A percentile compares a stretch with the other conserved stretches of the same genome.
phyloP scores from a whole-genome alignment of 176 grass and related monocot genomes.

The Ampelocalamus luodianensis region DNA sequence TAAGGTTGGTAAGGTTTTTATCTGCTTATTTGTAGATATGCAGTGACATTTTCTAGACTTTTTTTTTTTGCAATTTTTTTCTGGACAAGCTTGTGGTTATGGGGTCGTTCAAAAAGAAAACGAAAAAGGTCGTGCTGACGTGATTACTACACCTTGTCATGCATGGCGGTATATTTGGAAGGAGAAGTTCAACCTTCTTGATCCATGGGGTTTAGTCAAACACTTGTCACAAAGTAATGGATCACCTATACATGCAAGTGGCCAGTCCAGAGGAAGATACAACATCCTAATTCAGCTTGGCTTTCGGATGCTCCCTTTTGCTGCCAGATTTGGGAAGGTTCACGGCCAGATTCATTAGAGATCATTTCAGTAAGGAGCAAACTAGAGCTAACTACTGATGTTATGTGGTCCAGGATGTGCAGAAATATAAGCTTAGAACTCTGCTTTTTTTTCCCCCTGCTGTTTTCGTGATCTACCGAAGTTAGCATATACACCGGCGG shows the following conservation, averaged over 20 bases:
- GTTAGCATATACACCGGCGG: background rate
- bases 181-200: conserved; percentile 2
- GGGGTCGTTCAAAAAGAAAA: background rate
- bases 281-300: conserved; percentile 14
- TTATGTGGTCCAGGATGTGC: background rate
- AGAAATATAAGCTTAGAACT: background rate
- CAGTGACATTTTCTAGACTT: no score
- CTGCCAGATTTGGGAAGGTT: conserved; percentile 8
- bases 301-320: background rate
- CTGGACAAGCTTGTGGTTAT: background rate
- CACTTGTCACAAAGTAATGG: conserved; percentile 10
- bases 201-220: conserved; percentile 2
- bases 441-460: background rate
- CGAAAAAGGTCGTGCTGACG: background rate
- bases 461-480: background rate
- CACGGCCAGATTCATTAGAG: conserved; percentile 43
- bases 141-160: background rate
- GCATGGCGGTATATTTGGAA: conserved; percentile 25
- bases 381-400: background rate
- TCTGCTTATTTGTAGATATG: background rate
- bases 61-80: no score
- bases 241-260: background rate
- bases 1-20: background rate
- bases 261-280: conserved; percentile 3
- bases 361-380: background rate